A percentile compares a stretch with the other conserved stretches of the same genome.
phyloP scores from a whole-genome alignment of 192 early-diverging fungal genomes.

The Linnemannia elongata region DNA sequence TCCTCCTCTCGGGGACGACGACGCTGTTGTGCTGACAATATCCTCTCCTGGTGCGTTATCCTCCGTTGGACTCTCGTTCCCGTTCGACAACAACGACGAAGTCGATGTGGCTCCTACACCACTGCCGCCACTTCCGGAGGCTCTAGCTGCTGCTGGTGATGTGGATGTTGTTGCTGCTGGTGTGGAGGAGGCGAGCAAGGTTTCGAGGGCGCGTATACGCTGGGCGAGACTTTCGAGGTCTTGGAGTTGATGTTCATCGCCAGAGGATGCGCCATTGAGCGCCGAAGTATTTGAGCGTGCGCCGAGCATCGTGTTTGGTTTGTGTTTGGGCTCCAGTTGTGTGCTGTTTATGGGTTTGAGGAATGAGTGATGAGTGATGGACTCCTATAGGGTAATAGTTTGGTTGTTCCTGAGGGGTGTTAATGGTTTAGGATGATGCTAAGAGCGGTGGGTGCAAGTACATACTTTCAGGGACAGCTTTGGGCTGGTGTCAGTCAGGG shows the following conservation, averaged over 20 bases:
- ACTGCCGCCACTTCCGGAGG: background rate
- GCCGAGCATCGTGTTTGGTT: slow-evolving; percentile 22
- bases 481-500: background rate
- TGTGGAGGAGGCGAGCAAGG: slow-evolving; percentile 15
- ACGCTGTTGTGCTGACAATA: slow-evolving; percentile 29
- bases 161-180: background rate
- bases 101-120: background rate
- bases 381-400: background rate
- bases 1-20: background rate
- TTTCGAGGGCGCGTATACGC: slow-evolving; percentile 34
- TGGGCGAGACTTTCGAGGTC: slow-evolving; percentile 52
- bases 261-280: background rate
- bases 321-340: background rate
- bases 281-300: background rate
- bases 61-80: slow-evolving; percentile 29
- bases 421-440: background rate
- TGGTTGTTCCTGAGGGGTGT: background rate
- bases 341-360: background rate
- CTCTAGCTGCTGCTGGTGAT: background rate
- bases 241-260: slow-evolving; percentile 30
- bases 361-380: background rate
- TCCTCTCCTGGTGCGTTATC: slow-evolving; percentile 21
- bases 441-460: too few relatives aligned
- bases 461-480: background rate
- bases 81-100: background rate